Evolutionary conservation across 2,329 filamentous ascomycete species (phyloP).

Genomic region (Albophoma yamanashiensis): DNA sequence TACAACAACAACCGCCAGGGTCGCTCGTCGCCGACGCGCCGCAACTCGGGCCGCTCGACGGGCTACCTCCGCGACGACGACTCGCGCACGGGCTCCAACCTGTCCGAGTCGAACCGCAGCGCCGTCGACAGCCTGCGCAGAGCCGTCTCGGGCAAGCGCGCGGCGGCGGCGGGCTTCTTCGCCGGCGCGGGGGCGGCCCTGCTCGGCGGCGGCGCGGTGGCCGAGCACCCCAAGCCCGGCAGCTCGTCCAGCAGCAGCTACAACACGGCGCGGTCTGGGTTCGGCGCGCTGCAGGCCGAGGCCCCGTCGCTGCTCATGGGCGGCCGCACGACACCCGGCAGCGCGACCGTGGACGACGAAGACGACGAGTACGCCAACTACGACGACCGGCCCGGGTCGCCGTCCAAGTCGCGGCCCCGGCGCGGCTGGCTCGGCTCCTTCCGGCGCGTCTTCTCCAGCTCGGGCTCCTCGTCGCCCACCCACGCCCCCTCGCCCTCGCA

Average conservation of each 20-base stretch:
- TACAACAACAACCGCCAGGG: conserved; percentile 24
- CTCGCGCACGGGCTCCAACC: conserved; percentile 42
- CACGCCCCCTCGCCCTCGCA: conserved; percentile 13
- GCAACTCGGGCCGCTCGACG: conserved; percentile 24
- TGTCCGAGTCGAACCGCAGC: conserved; percentile 43
- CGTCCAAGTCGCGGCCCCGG: conserved; percentile 41
- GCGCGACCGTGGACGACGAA: neutral
- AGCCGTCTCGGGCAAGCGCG: conserved; percentile 20
- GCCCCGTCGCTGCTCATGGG: conserved; percentile 32
- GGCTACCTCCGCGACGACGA: conserved; percentile 31
- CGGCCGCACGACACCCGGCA: conserved; percentile 7
- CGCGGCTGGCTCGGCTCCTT: conserved; percentile 61
- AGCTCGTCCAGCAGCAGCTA: conserved; percentile 35
- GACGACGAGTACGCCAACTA: conserved; percentile 20
- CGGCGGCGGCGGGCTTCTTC: neutral
- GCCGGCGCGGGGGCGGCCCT: neutral
- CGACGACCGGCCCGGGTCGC: conserved; percentile 35
- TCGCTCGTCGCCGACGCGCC: conserved; percentile 26
- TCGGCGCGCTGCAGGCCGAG: conserved; percentile 40
- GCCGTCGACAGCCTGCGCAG: conserved; percentile 28
- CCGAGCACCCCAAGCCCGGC: conserved; percentile 20
- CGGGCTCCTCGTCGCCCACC: conserved; percentile 13
- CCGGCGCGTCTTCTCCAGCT: conserved; percentile 47
- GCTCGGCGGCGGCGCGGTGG: conserved; percentile 7
- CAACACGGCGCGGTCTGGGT: conserved; percentile 43